These are phyloP conservation scores for Chenopodium suecicum DNA, from an alignment of 148 eudicot species.

Conservation along the genomic window DNA sequence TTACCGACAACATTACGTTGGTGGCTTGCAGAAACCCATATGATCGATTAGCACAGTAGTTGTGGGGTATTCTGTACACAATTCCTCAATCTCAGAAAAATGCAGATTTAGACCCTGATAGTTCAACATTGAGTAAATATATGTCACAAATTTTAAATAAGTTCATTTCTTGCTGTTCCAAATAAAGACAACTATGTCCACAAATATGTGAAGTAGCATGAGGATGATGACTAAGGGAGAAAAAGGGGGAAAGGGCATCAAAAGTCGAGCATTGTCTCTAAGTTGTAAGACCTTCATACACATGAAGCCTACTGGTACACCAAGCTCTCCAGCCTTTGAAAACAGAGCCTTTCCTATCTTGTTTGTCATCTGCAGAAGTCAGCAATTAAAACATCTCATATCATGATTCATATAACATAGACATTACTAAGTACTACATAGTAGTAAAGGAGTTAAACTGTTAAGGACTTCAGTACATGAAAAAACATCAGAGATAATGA, in stretches of 20 bases:
- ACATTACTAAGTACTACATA: background rate
- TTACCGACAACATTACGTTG: slow-evolving; percentile 38
- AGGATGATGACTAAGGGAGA: background rate
- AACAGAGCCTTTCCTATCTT: slow-evolving; percentile 74
- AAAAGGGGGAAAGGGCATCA: background rate
- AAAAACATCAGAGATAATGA: slow-evolving; percentile 9
- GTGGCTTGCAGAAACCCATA: slow-evolving; percentile 86
- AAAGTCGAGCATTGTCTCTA: background rate
- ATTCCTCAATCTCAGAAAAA: slow-evolving; percentile 63
- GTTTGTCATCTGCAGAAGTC: slow-evolving; percentile 74
- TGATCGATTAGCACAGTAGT: slow-evolving; percentile 83
- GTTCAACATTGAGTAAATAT: slow-evolving; percentile 1
- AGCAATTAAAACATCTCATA: background rate
- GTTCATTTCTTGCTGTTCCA: background rate
- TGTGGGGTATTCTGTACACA: slow-evolving; percentile 74
- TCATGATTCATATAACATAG: background rate
- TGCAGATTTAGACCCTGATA: slow-evolving; percentile 83
- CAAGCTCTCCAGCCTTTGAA: slow-evolving; percentile 86
- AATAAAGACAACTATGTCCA: background rate
- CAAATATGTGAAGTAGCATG: background rate
- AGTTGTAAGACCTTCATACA: slow-evolving; percentile 66
- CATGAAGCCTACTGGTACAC: slow-evolving; percentile 90
- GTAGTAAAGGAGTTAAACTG: background rate
- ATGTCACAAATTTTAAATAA: background rate
- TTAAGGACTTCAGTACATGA: background rate